Evolutionary conservation across 78 protist species (phyloP), one percentile per base, ranked within the genome.

Genomic region (Tieghemostelium lacteum): DNA sequence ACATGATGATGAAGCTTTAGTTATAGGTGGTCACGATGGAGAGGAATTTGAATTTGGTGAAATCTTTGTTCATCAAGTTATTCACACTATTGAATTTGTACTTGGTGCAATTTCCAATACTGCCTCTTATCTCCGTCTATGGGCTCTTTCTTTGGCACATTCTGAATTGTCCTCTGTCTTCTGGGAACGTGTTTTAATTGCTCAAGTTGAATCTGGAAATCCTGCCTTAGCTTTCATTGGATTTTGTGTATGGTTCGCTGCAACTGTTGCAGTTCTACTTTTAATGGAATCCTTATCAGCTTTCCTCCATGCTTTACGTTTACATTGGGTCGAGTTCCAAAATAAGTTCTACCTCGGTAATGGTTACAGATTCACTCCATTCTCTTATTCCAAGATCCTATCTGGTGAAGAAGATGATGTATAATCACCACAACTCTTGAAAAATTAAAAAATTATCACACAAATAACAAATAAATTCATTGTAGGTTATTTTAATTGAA

Each of bases 121-220:
- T 10, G 99, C 99, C 29, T 98, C 99, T 6, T 99, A 99, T 87
- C 97, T 99, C 40, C 98, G 99, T 22, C 99, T 99, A 29, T 99
- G 99, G 99, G 99, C 99, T 8, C 97, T 99, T 22, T 95, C 98
- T 1, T 95, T 99, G 34, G 99, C 99, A 10, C 99, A 99, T 93
- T 97, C 99, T 45, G 94, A 91, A 36, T 60, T 91, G 29, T 91
- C 94, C 1, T 40, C 71, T 64, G 94, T 92, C 49, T 92, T 92
- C 66, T 92, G 85, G 86, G 95, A 72, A 49, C 55, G 88, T 36
- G 58, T 92, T 40, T 50, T 92, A 1, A 31, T 92, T 8, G 86
- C 34, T 24, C 64, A 62, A n/a, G 24, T 71, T 40, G 36, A 50
- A 24, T 57, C 77, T 33, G 92, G 86, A 66, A 92, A 77, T 49